Evolutionary conservation across 768 basidiomycete species (phyloP).

Genomic region (Podaxis mareebaensis): DNA sequence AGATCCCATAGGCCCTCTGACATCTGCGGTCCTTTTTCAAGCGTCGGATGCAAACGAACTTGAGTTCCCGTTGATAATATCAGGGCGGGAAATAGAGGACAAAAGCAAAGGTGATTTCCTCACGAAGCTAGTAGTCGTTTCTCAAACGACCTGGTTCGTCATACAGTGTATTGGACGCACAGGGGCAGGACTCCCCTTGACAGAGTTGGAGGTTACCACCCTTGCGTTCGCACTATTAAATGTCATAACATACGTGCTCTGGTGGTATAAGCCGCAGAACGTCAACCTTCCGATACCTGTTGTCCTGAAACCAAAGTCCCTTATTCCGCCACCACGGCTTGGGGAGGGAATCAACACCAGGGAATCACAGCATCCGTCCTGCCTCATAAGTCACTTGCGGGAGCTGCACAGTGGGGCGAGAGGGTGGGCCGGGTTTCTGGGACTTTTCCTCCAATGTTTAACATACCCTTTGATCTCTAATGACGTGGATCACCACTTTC

Average conservation of each 20-base stretch:
- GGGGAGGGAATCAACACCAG: neutral
- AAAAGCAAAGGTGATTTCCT: slow-evolving; percentile 28
- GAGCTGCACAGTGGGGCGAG: neutral
- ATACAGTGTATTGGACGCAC: slow-evolving; percentile 9
- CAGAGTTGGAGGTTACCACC: slow-evolving; percentile 2
- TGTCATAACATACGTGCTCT: slow-evolving; percentile 7
- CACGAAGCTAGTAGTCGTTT: slow-evolving; percentile 22
- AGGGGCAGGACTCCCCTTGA: neutral
- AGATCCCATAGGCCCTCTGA: neutral
- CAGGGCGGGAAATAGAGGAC: slow-evolving; percentile 23
- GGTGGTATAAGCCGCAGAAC: slow-evolving; percentile 13
- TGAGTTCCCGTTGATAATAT: slow-evolving; percentile 6
- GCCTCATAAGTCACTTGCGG: neutral
- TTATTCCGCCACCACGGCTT: too few relatives aligned
- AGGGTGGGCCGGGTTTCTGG: neutral
- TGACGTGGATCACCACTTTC: neutral
- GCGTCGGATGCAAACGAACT: neutral
- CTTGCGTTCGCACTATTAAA: slow-evolving; percentile 10
- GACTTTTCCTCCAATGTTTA: neutral
- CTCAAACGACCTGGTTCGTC: slow-evolving; percentile 26
- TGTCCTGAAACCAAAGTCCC: neutral
- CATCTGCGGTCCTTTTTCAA: neutral
- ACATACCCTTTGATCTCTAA: neutral
- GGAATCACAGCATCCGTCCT: neutral
- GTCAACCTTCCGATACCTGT: neutral